Base-by-base conservation (phyloP, 2,329 filamentous ascomycete species). In the Trichoderma sp. region DNA sequence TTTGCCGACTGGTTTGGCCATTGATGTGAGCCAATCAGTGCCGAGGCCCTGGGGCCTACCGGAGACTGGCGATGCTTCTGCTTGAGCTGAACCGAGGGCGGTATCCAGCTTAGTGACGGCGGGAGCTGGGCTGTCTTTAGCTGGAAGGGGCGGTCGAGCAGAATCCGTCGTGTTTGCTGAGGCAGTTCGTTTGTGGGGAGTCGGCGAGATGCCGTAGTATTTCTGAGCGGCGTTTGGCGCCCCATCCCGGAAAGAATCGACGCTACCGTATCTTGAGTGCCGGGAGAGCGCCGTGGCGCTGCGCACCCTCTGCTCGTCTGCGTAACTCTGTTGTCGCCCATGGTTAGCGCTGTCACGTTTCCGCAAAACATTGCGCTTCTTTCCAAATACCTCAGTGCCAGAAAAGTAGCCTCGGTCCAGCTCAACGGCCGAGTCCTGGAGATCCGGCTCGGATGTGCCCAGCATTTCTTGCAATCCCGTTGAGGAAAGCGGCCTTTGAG, bases 371-470 rank as follows among this genome's bases (percentile, higher is more conserved):
- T 93, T 96, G 56, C 92, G 87, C 74, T 87, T 89, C 69, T 91
- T 88, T 54, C 87, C 87, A 71, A 97, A 94, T 13, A 89, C 84
- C 75, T 98, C 95, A 18, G 91, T 91, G 3, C 94, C 93, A 8
- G 95, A 97, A 76, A 97, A 97, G 79, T 98, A 98, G 28, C 94
- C 95, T 43, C 93, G 88, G 75, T 98, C 96, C 18, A 93, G 79
- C 70, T 96, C 92, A 28, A 83, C 79, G 18, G 81, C 81, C 10
- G 83, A 83, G 69, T 87, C 85, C 71, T 82, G 82, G 16, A 81
- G 74, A 14, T 81, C 77, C 16, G 79, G 73, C 18, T 81, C 80
- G 1, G 81, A 80, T 24, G 51, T 61, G 26, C 79, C 77, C 59
- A 80, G 64, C 7, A 80, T 73, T 65, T 86, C 85, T 34, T 84